These are phyloP conservation scores for Lathyrus oleraceus DNA, from an alignment of 306 rosid species.

Conservation along the genomic window DNA sequence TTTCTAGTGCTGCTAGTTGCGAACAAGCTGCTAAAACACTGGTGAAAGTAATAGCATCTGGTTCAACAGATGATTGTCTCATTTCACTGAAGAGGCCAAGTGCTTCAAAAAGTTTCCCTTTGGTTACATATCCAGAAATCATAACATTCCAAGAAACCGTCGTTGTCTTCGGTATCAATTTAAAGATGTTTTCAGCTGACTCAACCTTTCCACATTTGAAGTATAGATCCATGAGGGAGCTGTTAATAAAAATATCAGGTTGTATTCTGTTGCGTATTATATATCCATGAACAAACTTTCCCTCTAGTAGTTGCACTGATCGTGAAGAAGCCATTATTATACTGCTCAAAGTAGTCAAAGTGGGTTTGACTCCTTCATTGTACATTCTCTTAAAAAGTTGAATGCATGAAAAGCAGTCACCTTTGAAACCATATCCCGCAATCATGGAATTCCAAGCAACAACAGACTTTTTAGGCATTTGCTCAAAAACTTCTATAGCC, in stretches of 20 bases:
- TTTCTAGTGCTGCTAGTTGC: conserved; percentile 69
- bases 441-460: conserved; percentile 85
- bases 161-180: conserved; percentile 45
- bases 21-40: conserved; percentile 77
- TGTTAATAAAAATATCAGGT: conserved; percentile 55
- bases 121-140: conserved; percentile 68
- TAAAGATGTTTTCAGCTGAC: conserved; percentile 60
- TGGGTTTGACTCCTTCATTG: conserved; percentile 55
- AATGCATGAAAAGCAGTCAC: conserved; percentile 68
- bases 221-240: conserved; percentile 69
- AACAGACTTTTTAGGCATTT: conserved; percentile 59
- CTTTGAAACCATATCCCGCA: conserved; percentile 59
- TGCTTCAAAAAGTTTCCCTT: conserved; percentile 63
- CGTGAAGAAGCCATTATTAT: conserved; percentile 63
- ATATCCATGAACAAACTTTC: conserved; percentile 67
- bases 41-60: conserved; percentile 69
- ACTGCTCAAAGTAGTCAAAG: conserved; percentile 66
- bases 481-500: conserved; percentile 68
- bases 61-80: conserved; percentile 51
- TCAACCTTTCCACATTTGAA: conserved; percentile 65
- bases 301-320: conserved; percentile 54
- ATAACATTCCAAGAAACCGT: conserved; percentile 71
- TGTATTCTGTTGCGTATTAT: conserved; percentile 54
- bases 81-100: conserved; percentile 53
- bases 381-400: conserved; percentile 67